Evolutionary conservation across 441 rosid genomes (phyloP).

Genomic region (Croton setiger): DNA sequence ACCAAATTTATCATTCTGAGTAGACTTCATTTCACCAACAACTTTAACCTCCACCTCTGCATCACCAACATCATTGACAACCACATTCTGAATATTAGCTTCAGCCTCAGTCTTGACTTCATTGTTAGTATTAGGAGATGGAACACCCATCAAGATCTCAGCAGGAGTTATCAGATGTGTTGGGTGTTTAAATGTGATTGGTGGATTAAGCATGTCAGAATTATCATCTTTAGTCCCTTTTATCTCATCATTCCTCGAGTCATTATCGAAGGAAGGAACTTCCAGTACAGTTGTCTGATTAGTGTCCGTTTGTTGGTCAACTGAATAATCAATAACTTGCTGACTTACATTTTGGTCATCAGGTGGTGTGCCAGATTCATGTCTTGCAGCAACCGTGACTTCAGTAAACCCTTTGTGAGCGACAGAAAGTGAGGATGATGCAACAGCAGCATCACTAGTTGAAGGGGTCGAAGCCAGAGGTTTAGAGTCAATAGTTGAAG

Average conservation of each 20-base stretch:
- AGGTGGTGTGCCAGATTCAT: conserved; percentile 36
- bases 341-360: conserved; percentile 38
- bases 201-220: conserved; percentile 37
- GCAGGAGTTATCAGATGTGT: conserved; percentile 83
- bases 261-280: conserved; percentile 37
- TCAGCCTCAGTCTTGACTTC: conserved; percentile 46
- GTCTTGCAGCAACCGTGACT: conserved; percentile 30
- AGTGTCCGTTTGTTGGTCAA: conserved; percentile 49
- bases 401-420: conserved; percentile 50
- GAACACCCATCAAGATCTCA: conserved; percentile 57
- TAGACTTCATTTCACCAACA: conserved; percentile 46
- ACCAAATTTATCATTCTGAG: conserved; percentile 45
- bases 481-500: conserved; percentile 38
- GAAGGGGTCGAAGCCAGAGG: conserved; percentile 36
- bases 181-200: conserved; percentile 56
- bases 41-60: conserved; percentile 60
- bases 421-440: conserved; percentile 45
- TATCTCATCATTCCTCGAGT: conserved; percentile 40
- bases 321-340: conserved; percentile 41
- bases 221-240: conserved; percentile 41
- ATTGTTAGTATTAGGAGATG: conserved; percentile 48
- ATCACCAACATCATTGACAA: conserved; percentile 38
- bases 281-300: conserved; percentile 34
- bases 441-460: conserved; percentile 40
- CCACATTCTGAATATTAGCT: conserved; percentile 42